Evolutionary conservation across 257 asterid genomes (phyloP).

Genomic region (Capsicum rhomboideum): DNA sequence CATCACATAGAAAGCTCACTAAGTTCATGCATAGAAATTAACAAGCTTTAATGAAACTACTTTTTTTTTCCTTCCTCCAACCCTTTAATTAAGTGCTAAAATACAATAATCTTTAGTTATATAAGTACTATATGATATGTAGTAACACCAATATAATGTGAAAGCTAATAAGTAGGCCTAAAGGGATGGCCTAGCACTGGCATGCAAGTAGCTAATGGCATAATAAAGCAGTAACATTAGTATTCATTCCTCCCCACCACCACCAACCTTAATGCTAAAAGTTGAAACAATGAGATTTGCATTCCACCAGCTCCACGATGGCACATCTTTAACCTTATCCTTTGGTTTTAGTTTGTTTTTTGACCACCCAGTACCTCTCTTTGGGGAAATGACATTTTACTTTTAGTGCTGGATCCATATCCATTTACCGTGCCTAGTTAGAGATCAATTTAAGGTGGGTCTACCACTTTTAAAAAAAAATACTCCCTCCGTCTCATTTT

Average conservation of each 20-base stretch:
- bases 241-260: constrained; percentile 1
- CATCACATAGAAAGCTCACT: not conserved
- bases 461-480: no score
- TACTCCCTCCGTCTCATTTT: no score
- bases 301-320: constrained; percentile 60
- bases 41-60: not conserved
- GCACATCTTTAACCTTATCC: constrained; percentile 46
- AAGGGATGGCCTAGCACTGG: not conserved
- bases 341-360: not conserved
- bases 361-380: not conserved
- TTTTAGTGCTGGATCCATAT: not conserved
- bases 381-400: not conserved
- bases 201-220: not conserved
- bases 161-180: not conserved
- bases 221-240: not conserved
- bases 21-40: not conserved
- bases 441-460: not conserved
- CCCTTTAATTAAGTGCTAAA: not conserved
- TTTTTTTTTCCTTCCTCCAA: not conserved
- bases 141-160: not conserved
- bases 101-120: not conserved
- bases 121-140: not conserved
- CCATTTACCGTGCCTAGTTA: not conserved
- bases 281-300: constrained; percentile 23
- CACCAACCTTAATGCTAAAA: constrained; percentile 5